phyloP scores from a whole-genome alignment of 176 grass and related monocot genomes.

The Alloteropsis semialata region DNA sequence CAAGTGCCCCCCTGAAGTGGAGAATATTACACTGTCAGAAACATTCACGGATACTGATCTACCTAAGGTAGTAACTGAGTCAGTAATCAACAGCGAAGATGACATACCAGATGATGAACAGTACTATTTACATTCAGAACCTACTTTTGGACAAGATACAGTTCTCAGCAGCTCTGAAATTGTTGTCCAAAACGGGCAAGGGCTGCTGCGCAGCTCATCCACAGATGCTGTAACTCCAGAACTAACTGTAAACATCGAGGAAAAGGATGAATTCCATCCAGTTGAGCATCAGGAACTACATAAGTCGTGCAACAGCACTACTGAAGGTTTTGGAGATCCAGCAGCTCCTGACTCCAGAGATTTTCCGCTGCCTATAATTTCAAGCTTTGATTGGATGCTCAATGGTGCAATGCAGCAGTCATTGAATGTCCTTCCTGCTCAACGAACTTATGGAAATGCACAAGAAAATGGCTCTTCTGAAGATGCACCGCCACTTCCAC shows the following conservation, averaged over 20 bases:
- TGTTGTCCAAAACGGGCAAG: background rate
- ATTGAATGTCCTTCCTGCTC: slow-evolving; percentile 31
- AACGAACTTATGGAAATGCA: slow-evolving; percentile 17
- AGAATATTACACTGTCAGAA: slow-evolving; percentile 21
- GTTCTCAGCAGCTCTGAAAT: slow-evolving; percentile 2
- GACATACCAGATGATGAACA: slow-evolving; percentile 27
- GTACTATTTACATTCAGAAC: slow-evolving; percentile 4
- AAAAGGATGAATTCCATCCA: slow-evolving; percentile 7
- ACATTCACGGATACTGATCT: background rate
- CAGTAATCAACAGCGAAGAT: slow-evolving; percentile 2
- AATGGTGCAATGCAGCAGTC: slow-evolving; percentile 36
- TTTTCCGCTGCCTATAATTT: slow-evolving; percentile 8
- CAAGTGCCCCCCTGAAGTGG: background rate
- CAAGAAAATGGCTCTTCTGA: slow-evolving; percentile 32
- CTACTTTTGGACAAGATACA: slow-evolving; percentile 10
- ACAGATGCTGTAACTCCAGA: background rate
- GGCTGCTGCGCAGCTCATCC: slow-evolving; percentile 1
- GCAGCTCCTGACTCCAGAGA: slow-evolving; percentile 23
- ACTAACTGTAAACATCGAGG: background rate
- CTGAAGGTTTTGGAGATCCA: slow-evolving; percentile 22
- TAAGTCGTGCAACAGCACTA: background rate
- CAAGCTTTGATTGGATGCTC: slow-evolving; percentile 47
- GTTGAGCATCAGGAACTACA: background rate
- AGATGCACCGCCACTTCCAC: slow-evolving; percentile 45
- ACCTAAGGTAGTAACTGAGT: background rate